Base-by-base conservation (phyloP, 1,139 yeast genomes). In the Suzukiozyma palmioleophila region DNA sequence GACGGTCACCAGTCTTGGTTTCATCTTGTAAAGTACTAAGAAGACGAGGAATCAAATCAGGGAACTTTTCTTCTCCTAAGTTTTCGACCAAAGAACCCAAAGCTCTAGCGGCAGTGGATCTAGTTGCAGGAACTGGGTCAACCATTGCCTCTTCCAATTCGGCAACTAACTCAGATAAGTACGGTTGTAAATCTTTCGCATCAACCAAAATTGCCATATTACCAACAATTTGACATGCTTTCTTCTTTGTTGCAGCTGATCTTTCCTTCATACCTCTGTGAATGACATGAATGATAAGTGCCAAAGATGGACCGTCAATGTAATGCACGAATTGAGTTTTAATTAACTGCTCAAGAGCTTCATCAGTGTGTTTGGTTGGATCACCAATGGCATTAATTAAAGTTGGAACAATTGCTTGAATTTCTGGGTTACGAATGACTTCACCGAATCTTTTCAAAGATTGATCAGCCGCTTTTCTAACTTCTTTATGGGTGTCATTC, bases 81-180 rank as follows among this genome's bases (percentile, higher is more conserved):
- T 90, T 92, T 60, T 92, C 97, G 38, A 92, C 97, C 50, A 94
- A 72, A 0, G 97, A 89, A 49, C 99, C 99, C 42, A 94, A 71
- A 0, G 98, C 98, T 65, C 97, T 82, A 21, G 97, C 92, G 21
- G 97, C 98, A 27, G 97, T 94, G 2, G 97, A 94, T 60, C 98
- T 80, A 0, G 98, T 92, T 33, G 84, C 87, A 28, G 98, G 96
- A 38, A 94, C 98, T 1, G 98, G 98, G 55, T 94, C 99, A 41
- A 94, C 97, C 96, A 94, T 90, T 1, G 97, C 96, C 33, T 77
- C 72, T 59, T 92, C 96, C 44, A 94, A 77, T 53, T 89, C 97
- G 11, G 79, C 75, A 35, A 90, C 84, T 51, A 94, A 71, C 37
- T 80, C 77, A 21, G 79, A 75, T 52, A 94, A 70, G 62, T 94